Base-by-base conservation (phyloP, 116 monocot genomes). In the Iris pallida region DNA sequence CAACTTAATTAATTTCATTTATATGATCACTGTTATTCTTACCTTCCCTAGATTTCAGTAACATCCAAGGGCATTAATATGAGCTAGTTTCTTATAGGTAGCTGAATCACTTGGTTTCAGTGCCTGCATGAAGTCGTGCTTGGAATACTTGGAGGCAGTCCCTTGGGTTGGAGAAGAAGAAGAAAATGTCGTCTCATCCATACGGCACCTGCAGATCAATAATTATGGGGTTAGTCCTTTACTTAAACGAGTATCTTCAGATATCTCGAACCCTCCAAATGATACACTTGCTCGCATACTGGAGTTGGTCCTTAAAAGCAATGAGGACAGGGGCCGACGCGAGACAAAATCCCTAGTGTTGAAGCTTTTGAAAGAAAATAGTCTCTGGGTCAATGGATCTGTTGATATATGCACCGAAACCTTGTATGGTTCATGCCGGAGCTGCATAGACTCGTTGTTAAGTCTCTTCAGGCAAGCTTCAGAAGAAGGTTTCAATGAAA, bases 91-190 rank as follows among this genome's bases (percentile, higher is more conserved):
- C 61, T 54, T 76, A 15, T 87, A 98, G 98, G 80, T 85, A 82
- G 90, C 98, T 42, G 85, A 98, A 80, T 68, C 74, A 51, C 80
- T 98, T 55, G 83, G 93, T 20, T 98, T 93, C 52, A 76, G 62
- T 20, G 42, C 82, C 9, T 92, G 98, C 61, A 71, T 98, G 19
- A 81, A 83, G 45, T 79, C 88, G 6, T 98, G 98, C 78, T 80
- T 98, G 55, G 98, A 93, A 61, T 98, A 90, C 75, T 61, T 98
- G 62, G 98, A 98, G 80, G 92, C 98, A 54, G 90, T 83, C 8
- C 98, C 98, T 19, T 98, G 98, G 98, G 82, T 79, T 42, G 90
- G 87, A 66, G 98, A 98, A 44, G 98, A 98, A 77, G 98, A 98
- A 78, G 98, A 98, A 72, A 85, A 74, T 58, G 88, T 98, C 40